A percentile compares a stretch with the other conserved stretches of the same genome.
These are phyloP conservation scores for Isochrysis galbana DNA, from an alignment of 78 protist genomes.

Conservation along the genomic window DNA sequence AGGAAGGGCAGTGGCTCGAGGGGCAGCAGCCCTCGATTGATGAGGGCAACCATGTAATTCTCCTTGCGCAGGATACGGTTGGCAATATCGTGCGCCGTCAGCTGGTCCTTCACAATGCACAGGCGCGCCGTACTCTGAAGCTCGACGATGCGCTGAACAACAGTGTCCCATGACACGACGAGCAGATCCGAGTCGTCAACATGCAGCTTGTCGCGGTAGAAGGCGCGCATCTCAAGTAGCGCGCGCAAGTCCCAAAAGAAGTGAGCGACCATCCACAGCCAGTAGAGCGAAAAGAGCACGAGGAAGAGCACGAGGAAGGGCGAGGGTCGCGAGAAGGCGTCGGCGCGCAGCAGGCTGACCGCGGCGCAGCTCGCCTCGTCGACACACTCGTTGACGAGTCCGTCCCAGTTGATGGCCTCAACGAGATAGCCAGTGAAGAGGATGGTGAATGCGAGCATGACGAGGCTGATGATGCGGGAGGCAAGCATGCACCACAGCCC, in stretches of 20 bases:
- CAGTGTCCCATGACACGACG: neutral
- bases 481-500: conserved; percentile 30
- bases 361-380: neutral
- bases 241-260: neutral
- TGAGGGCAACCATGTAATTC: conserved; percentile 77
- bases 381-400: neutral
- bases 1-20: conserved; percentile 44
- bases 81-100: conserved; percentile 67
- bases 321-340: neutral
- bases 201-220: neutral
- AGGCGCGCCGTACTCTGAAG: neutral
- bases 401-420: conserved; percentile 22
- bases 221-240: neutral
- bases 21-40: conserved; percentile 56
- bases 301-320: neutral
- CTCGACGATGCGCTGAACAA: neutral
- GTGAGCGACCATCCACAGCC: neutral
- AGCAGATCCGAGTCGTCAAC: neutral
- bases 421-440: neutral
- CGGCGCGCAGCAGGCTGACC: neutral
- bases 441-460: conserved; percentile 22
- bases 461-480: neutral
- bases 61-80: conserved; percentile 81
- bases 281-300: neutral
- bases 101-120: conserved; percentile 18